Percentiles rank a stretch among this genome's conserved stretches.
Evolutionary conservation across 495 filamentous ascomycete species (phyloP).

Genomic region (Elaphomyces granulatus): DNA sequence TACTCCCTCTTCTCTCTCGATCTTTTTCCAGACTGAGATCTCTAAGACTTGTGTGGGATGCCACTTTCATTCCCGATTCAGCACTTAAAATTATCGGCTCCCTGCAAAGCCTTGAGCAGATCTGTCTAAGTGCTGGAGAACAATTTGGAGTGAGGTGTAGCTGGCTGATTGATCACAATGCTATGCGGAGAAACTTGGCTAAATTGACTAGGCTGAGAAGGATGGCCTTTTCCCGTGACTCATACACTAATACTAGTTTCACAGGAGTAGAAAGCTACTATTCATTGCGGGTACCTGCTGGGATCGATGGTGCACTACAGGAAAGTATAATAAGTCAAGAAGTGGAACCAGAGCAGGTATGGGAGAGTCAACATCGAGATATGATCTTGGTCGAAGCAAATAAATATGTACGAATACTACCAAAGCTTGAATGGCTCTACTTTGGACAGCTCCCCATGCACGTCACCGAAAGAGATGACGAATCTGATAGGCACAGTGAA

Average conservation of each 20-base stretch:
- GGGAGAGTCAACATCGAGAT: too few species aligned
- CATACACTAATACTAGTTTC: neutral
- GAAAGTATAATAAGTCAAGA: too few species aligned
- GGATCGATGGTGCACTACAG: too few species aligned
- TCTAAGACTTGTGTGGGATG: neutral
- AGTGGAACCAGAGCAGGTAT: too few species aligned
- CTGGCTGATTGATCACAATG: constrained; percentile 8
- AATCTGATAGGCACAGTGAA: too few species aligned
- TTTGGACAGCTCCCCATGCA: too few species aligned
- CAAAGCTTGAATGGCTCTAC: too few species aligned
- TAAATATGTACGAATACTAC: too few species aligned
- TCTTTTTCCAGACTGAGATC: constrained; percentile 3
- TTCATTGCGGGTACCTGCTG: too few species aligned
- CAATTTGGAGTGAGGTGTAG: neutral
- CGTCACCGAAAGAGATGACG: too few species aligned
- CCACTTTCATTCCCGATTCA: neutral
- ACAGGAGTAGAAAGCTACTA: neutral
- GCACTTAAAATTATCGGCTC: constrained; percentile 1
- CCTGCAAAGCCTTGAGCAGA: constrained; percentile 3
- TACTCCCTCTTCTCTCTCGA: constrained; percentile 5
- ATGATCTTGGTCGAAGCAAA: too few species aligned
- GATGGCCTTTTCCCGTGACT: constrained; percentile 5
- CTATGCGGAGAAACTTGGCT: constrained; percentile 1
- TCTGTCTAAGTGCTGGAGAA: constrained; percentile 4
- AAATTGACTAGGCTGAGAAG: constrained; percentile 1